Evolutionary conservation across 805 yeast genomes (phyloP).

Genomic region (Starmerella floris): DNA sequence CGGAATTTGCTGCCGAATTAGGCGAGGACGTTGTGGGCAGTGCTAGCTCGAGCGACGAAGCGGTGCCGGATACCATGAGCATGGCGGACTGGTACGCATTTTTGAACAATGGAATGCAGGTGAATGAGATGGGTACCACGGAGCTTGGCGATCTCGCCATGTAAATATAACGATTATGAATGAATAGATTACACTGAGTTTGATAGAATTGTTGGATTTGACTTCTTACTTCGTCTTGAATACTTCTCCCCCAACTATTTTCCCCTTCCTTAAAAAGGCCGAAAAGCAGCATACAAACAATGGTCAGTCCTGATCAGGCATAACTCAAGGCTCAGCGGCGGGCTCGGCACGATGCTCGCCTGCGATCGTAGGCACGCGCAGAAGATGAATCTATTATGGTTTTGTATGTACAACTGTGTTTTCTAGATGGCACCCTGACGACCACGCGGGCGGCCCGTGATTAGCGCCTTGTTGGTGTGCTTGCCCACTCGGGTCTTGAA

Average conservation of each 20-base stretch:
- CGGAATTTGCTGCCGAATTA: background rate
- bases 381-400: too few species aligned
- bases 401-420: too few species aligned
- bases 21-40: background rate
- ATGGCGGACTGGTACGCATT: slow-evolving; percentile 32
- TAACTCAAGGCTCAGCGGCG: too few species aligned
- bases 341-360: too few species aligned
- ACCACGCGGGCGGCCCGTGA: slow-evolving; percentile 84
- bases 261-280: too few species aligned
- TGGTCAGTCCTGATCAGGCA: too few species aligned
- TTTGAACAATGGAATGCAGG: slow-evolving; percentile 11
- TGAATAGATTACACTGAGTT: too few species aligned
- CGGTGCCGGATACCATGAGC: slow-evolving; percentile 26
- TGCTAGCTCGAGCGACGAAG: slow-evolving; percentile 13
- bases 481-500: slow-evolving; percentile 90
- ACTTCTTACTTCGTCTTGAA: too few species aligned
- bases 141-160: background rate
- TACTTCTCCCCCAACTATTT: too few species aligned
- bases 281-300: too few species aligned
- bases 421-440: slow-evolving; percentile 26
- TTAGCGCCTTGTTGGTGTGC: slow-evolving; percentile 68
- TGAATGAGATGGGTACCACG: background rate
- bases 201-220: too few species aligned
- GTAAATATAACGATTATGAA: background rate
- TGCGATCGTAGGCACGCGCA: too few species aligned